A percentile compares a stretch with the other conserved stretches of the same genome.
These are phyloP conservation scores for Grigorovia humatica DNA, from an alignment of 805 yeast species.

Conservation along the genomic window DNA sequence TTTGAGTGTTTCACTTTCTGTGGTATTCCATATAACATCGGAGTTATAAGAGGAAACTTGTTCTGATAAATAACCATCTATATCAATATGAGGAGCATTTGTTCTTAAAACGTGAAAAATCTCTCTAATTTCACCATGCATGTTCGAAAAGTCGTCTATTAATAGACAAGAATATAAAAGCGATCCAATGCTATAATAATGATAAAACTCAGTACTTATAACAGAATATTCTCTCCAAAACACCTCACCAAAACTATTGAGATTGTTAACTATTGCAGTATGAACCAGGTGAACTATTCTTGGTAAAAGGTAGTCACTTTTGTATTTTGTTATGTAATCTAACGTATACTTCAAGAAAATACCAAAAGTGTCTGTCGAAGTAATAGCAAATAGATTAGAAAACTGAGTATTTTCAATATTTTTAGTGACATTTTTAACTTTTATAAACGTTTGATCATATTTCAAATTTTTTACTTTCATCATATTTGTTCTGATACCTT, in stretches of 20 bases:
- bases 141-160: conserved; percentile 32
- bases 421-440: conserved; percentile 37
- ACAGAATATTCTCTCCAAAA: conserved; percentile 30
- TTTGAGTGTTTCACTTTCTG: conserved; percentile 15
- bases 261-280: conserved; percentile 39
- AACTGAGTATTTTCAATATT: conserved; percentile 32
- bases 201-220: conserved; percentile 31
- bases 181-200: conserved; percentile 32
- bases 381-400: conserved; percentile 38
- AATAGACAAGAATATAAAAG: conserved; percentile 33
- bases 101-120: conserved; percentile 33
- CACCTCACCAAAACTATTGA: conserved; percentile 27
- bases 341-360: conserved; percentile 43
- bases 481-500: conserved; percentile 42
- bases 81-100: conserved; percentile 24
- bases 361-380: conserved; percentile 43
- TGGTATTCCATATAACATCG: conserved; percentile 17
- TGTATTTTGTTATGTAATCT: conserved; percentile 27
- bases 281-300: conserved; percentile 60
- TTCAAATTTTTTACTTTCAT: conserved; percentile 32
- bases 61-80: conserved; percentile 25
- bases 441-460: conserved; percentile 41
- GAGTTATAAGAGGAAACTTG: conserved; percentile 31
- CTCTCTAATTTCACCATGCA: conserved; percentile 48
- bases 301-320: conserved; percentile 49